phyloP scores from a whole-genome alignment of 1,284 basidiomycete species.

The Sanguinoderma infundibulare region DNA sequence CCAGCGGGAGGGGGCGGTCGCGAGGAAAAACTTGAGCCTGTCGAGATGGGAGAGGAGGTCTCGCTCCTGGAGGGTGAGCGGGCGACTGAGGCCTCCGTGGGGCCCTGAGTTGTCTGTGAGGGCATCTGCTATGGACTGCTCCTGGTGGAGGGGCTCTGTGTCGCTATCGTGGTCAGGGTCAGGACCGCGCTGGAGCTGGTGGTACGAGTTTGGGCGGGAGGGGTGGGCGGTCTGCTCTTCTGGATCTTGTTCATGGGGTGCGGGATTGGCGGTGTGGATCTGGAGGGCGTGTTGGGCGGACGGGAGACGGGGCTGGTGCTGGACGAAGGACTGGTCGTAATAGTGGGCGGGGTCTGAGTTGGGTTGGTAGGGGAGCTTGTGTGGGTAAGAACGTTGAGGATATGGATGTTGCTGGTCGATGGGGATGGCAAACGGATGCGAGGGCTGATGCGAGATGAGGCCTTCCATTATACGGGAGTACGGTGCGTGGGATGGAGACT shows the following conservation, averaged over 20 bases:
- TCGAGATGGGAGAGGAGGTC: slow-evolving; percentile 76
- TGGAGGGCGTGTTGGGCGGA: slow-evolving; percentile 22
- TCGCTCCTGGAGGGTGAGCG: slow-evolving; percentile 64
- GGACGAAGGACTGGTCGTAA: slow-evolving; percentile 13
- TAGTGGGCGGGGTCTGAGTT: not conserved
- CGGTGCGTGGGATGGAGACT: slow-evolving; percentile 5
- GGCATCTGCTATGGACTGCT: slow-evolving; percentile 29
- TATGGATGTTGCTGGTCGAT: slow-evolving; percentile 20
- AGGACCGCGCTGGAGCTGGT: slow-evolving; percentile 8
- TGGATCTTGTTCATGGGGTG: slow-evolving; percentile 30
- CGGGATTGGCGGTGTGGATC: slow-evolving; percentile 31
- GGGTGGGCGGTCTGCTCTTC: slow-evolving; percentile 39
- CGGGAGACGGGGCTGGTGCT: slow-evolving; percentile 4
- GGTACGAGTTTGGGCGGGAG: slow-evolving; percentile 23
- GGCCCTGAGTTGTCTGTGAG: slow-evolving; percentile 39
- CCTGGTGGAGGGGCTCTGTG: slow-evolving; percentile 13
- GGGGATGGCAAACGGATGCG: slow-evolving; percentile 25
- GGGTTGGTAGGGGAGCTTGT: slow-evolving; percentile 11
- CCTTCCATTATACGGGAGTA: slow-evolving; percentile 35
- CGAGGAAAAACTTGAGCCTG: slow-evolving; percentile 84
- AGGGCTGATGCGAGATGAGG: slow-evolving; percentile 29
- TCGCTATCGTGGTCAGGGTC: slow-evolving; percentile 6
- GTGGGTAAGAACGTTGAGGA: slow-evolving; percentile 15
- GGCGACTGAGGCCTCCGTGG: slow-evolving; percentile 50
- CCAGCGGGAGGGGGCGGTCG: slow-evolving; percentile 82